phyloP scores from a whole-genome alignment of 1,284 basidiomycete genomes.

The Tilletiopsis washingtonensis region DNA sequence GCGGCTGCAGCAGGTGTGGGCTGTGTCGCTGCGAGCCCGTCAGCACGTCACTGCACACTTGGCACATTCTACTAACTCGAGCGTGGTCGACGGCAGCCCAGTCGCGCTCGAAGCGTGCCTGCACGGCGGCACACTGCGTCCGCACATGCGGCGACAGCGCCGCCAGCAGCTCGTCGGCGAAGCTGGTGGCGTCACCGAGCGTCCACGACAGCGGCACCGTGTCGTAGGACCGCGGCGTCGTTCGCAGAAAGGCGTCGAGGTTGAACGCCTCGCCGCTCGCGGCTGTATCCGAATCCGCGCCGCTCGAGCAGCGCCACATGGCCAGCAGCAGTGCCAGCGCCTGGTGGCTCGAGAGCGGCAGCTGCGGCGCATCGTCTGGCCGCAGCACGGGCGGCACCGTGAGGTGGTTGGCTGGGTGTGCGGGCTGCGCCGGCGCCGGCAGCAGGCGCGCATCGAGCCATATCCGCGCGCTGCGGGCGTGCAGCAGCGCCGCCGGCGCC shows the following conservation, averaged over 20 bases:
- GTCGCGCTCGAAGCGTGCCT: not conserved
- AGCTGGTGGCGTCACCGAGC: too few relatives aligned
- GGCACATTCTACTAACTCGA: too few relatives aligned
- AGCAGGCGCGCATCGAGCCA: too few relatives aligned
- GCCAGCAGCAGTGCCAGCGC: constrained; percentile 1
- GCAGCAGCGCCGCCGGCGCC: too few relatives aligned
- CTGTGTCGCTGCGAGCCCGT: not conserved
- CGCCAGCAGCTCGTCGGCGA: too few relatives aligned
- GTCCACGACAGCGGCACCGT: not conserved
- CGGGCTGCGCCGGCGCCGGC: too few relatives aligned
- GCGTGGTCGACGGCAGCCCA: not conserved
- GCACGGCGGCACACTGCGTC: too few relatives aligned
- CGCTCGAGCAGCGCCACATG: not conserved
- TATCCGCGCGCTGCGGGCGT: too few relatives aligned
- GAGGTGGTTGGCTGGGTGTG: too few relatives aligned
- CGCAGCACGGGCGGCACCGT: too few relatives aligned
- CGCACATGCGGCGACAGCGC: too few relatives aligned
- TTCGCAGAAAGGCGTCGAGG: not conserved
- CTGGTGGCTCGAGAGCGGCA: constrained; percentile 2
- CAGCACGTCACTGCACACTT: not conserved
- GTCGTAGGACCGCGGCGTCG: not conserved
- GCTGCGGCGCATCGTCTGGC: too few relatives aligned
- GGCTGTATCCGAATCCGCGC: not conserved
- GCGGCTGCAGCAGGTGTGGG: not conserved
- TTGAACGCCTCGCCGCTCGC: not conserved